Percentiles rank a stretch among this genome's conserved stretches.
Evolutionary conservation across 208 protist genomes (phyloP).

Genomic region (Trypanosoma avium): DNA sequence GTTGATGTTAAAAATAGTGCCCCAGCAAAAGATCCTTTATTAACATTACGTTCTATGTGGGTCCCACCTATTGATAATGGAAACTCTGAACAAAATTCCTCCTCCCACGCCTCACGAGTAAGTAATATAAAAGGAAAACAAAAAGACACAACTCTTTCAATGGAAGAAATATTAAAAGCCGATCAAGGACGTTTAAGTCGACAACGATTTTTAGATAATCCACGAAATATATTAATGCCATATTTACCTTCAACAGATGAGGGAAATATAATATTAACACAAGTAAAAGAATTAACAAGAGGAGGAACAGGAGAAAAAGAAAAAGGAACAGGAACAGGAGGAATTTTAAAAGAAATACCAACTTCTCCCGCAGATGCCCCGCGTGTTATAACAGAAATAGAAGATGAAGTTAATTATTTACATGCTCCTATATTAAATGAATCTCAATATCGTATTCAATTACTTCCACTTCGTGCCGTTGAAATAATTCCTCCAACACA

Average conservation of each 20-base stretch:
- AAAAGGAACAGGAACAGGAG: too few species aligned
- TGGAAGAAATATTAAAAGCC: conserved; percentile 42
- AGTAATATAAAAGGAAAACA: conserved; percentile 12
- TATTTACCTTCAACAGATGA: conserved; percentile 29
- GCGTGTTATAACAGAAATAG: conserved; percentile 36
- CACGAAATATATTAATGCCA: conserved; percentile 45
- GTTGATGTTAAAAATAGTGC: conserved; percentile 46
- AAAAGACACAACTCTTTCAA: conserved; percentile 21
- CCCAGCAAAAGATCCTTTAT: conserved; percentile 28
- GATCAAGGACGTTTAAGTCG: conserved; percentile 50
- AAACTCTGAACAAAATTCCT: background rate
- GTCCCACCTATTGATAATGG: conserved; percentile 16
- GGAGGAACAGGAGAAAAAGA: too few species aligned
- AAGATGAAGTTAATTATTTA: conserved; percentile 36
- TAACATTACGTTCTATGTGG: conserved; percentile 11
- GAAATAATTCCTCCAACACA: background rate
- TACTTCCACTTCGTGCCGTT: conserved; percentile 34
- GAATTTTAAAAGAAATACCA: too few species aligned
- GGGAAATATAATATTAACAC: too few species aligned
- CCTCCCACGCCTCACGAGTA: background rate
- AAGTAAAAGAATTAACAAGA: too few species aligned
- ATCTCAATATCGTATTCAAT: conserved; percentile 33
- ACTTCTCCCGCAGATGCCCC: background rate
- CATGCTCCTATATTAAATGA: conserved; percentile 47
- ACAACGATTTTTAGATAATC: conserved; percentile 59